phyloP scores from a whole-genome alignment of 352 stramenopile species.

The Globisporangium nodosum region DNA sequence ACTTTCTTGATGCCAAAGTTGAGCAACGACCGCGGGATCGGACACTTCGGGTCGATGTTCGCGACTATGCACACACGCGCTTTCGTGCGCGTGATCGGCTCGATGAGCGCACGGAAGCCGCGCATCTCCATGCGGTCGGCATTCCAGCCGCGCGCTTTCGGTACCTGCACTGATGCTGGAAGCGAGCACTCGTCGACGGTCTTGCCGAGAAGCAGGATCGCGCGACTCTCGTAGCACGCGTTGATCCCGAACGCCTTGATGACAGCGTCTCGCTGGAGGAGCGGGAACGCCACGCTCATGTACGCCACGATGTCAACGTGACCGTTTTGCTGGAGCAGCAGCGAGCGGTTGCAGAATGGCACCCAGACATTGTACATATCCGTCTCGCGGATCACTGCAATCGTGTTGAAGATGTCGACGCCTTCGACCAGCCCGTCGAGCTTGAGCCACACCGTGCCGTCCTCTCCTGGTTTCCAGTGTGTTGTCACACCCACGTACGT shows the following conservation, averaged over 20 bases:
- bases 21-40: constrained; percentile 57
- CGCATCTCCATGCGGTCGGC: constrained; percentile 67
- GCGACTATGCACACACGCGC: constrained; percentile 66
- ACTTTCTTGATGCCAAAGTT: constrained; percentile 86
- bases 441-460: constrained; percentile 80
- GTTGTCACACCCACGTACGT: constrained; percentile 73
- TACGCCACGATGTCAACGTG: constrained; percentile 62
- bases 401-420: constrained; percentile 78
- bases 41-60: constrained; percentile 77
- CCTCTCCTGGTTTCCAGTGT: constrained; percentile 67
- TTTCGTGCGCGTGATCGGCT: constrained; percentile 63
- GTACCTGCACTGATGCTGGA: constrained; percentile 27
- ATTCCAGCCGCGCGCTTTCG: constrained; percentile 62
- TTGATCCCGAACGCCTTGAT: constrained; percentile 76
- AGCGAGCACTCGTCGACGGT: constrained; percentile 40
- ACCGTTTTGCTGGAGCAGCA: constrained; percentile 44
- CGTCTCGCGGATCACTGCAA: constrained; percentile 78
- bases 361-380: constrained; percentile 72
- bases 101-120: constrained; percentile 68
- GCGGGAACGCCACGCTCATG: constrained; percentile 60
- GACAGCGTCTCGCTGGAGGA: constrained; percentile 65
- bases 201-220: constrained; percentile 56
- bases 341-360: constrained; percentile 68
- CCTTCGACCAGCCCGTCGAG: constrained; percentile 70
- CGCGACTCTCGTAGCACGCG: constrained; percentile 69